These are phyloP conservation scores for Fusarium nodosum DNA, from an alignment of 2,329 filamentous ascomycete genomes.

Conservation along the genomic window DNA sequence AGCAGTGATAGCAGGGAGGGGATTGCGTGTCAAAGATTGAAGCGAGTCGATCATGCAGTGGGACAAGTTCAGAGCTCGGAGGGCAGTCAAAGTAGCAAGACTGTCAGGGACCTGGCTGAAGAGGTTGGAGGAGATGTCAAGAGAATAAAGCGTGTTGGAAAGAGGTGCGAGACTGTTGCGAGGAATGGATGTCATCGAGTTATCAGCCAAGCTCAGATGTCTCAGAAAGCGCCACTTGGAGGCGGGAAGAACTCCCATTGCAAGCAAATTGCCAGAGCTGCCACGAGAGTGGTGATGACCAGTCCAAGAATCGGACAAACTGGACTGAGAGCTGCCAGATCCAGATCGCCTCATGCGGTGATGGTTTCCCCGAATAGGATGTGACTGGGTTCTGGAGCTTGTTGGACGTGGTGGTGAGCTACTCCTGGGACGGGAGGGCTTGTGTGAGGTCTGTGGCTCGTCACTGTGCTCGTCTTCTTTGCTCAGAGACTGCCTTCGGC, in stretches of 20 bases:
- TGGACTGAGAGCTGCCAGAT: conserved; percentile 93
- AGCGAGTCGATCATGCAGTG: conserved; percentile 98
- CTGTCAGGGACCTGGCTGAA: conserved; percentile 96
- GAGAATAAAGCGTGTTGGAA: conserved; percentile 87
- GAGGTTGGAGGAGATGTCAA: conserved; percentile 92
- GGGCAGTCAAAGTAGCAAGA: conserved; percentile 83
- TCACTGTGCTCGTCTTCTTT: conserved; percentile 65
- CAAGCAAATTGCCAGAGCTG: conserved; percentile 83
- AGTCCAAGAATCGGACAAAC: conserved; percentile 74
- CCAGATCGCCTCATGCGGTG: conserved; percentile 87
- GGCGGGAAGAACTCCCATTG: conserved; percentile 78
- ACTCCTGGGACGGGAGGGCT: conserved; percentile 73
- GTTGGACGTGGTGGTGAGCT: conserved; percentile 83
- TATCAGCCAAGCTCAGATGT: conserved; percentile 92
- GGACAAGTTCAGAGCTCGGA: conserved; percentile 93
- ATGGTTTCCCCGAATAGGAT: conserved; percentile 75
- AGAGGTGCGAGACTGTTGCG: conserved; percentile 83
- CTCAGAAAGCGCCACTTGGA: conserved; percentile 96
- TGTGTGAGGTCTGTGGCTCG: conserved; percentile 57
- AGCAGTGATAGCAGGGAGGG: conserved; percentile 92
- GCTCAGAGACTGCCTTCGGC: conserved; percentile 59
- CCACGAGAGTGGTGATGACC: conserved; percentile 70
- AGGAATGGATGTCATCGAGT: conserved; percentile 85
- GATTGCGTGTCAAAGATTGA: conserved; percentile 86
- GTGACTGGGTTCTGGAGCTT: conserved; percentile 79